A percentile compares a stretch with the other conserved stretches of the same genome.
Conservation (phyloP, 495 filamentous ascomycete species). For the Pseudevernia furfuracea region DNA sequence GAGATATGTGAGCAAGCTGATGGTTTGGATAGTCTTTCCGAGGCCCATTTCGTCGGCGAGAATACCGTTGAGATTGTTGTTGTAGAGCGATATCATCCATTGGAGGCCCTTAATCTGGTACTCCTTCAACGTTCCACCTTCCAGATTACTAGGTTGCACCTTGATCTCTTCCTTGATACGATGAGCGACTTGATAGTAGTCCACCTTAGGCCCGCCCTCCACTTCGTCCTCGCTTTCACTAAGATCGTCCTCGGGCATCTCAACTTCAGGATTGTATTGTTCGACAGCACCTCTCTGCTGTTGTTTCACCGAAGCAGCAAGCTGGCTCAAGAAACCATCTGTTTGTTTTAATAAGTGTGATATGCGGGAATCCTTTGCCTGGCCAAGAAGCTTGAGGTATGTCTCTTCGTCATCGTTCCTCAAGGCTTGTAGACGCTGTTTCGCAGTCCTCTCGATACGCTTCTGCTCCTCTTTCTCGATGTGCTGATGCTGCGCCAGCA, state of each 20-base stretch:
- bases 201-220: slow-evolving; percentile 64
- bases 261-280: slow-evolving; percentile 65
- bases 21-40: slow-evolving; percentile 98
- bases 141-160: slow-evolving; percentile 71
- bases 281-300: slow-evolving; percentile 73
- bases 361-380: slow-evolving; percentile 98
- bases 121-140: slow-evolving; percentile 89
- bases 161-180: slow-evolving; percentile 86
- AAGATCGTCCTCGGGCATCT: slow-evolving; percentile 45
- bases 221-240: slow-evolving; percentile 58
- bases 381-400: slow-evolving; percentile 90
- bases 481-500: slow-evolving; percentile 80
- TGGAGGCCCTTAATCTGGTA: slow-evolving; percentile 97
- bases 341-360: slow-evolving; percentile 93
- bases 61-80: slow-evolving; percentile 99
- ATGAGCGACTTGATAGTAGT: slow-evolving; percentile 98
- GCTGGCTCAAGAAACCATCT: slow-evolving; percentile 91
- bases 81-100: slow-evolving; percentile 99
- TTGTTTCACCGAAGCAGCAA: slow-evolving; percentile 82
- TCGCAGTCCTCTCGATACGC: slow-evolving; percentile 89
- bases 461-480: slow-evolving; percentile 99
- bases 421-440: slow-evolving; percentile 97
- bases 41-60: slow-evolving; percentile 99
- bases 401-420: slow-evolving; percentile 99
- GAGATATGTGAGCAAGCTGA: slow-evolving; percentile 92